Evolutionary conservation across 1,139 yeast species (phyloP).

Genomic region (Arxiozyma slooffiae): DNA sequence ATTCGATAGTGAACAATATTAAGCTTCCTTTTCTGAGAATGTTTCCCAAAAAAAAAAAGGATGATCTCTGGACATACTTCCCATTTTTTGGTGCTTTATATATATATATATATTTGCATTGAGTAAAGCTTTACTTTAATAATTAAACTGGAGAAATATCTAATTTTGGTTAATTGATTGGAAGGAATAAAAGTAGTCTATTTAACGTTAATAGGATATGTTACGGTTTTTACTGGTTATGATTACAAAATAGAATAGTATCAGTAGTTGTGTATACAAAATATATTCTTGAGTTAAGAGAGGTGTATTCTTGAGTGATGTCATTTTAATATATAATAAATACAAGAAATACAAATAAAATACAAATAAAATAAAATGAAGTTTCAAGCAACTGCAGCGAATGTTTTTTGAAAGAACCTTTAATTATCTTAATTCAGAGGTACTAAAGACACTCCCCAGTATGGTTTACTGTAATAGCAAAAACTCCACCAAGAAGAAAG

Average conservation of each 20-base stretch:
- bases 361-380: conserved; percentile 50
- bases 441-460: conserved; percentile 62
- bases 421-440: conserved; percentile 55
- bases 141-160: neutral
- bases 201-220: neutral
- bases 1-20: neutral
- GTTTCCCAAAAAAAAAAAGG: neutral
- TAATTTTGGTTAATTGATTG: too few relatives aligned
- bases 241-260: too few relatives aligned
- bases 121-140: too few relatives aligned
- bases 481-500: conserved; percentile 65
- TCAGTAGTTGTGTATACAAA: neutral
- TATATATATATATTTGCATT: too few relatives aligned
- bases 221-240: too few relatives aligned
- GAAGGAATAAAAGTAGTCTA: neutral
- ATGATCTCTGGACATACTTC: too few relatives aligned
- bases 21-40: neutral
- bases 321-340: neutral
- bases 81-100: neutral
- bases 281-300: too few relatives aligned
- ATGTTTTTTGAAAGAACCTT: conserved; percentile 72
- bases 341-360: neutral
- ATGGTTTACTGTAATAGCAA: conserved; percentile 78
- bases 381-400: conserved; percentile 56
- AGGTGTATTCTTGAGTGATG: neutral